These are phyloP conservation scores for Cucumis melo DNA, from an alignment of 306 rosid genomes.

Conservation along the genomic window DNA sequence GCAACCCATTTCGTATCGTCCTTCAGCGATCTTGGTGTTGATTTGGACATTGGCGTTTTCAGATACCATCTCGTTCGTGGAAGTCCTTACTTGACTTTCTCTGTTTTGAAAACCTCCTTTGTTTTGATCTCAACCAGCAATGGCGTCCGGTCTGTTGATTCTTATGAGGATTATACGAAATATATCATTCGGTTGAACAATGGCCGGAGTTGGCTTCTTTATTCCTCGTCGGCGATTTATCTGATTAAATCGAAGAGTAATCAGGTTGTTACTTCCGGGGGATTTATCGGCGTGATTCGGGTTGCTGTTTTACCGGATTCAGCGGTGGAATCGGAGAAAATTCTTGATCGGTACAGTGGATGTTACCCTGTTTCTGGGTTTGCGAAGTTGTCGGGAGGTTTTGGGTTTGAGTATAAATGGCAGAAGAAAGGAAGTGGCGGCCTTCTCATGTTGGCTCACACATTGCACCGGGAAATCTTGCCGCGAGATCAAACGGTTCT, in stretches of 20 bases:
- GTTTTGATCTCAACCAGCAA: constrained; percentile 51
- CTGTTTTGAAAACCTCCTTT: constrained; percentile 23
- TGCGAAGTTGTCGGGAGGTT: constrained; percentile 35
- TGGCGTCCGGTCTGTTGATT: constrained; percentile 34
- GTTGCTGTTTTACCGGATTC: constrained; percentile 41
- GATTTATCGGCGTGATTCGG: constrained; percentile 53
- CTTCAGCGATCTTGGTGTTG: constrained; percentile 54
- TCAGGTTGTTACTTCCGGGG: constrained; percentile 28
- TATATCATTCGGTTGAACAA: constrained; percentile 42
- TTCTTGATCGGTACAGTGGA: constrained; percentile 47
- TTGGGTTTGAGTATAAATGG: constrained; percentile 55
- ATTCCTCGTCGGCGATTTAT: constrained; percentile 37
- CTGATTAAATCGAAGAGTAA: constrained; percentile 15
- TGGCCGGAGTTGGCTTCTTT: constrained; percentile 66
- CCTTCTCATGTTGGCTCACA: constrained; percentile 71
- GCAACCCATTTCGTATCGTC: constrained; percentile 44
- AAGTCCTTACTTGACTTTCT: constrained; percentile 56
- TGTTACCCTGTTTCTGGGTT: constrained; percentile 74
- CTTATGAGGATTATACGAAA: constrained; percentile 33
- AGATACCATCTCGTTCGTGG: constrained; percentile 67
- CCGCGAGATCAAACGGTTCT: constrained; percentile 22
- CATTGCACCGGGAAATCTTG: constrained; percentile 60
- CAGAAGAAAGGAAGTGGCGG: constrained; percentile 60
- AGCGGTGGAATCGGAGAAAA: background rate
- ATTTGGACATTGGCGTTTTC: constrained; percentile 47